phyloP scores from a whole-genome alignment of 1,284 basidiomycete species.

The Phylloboletellus chloephorus region DNA sequence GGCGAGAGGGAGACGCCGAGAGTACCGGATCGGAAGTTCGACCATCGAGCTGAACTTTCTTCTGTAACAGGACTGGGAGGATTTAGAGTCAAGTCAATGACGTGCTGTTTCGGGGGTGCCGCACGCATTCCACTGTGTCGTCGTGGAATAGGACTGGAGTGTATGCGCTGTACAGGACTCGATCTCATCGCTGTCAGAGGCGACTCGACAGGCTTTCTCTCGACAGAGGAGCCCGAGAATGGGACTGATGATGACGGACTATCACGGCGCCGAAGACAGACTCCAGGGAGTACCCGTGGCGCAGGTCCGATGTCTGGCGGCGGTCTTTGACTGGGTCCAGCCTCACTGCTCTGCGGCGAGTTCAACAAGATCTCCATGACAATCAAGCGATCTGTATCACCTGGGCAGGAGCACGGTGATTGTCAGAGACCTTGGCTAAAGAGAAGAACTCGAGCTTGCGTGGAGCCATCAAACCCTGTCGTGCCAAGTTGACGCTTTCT shows the following conservation, averaged over 20 bases:
- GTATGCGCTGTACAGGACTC: background rate
- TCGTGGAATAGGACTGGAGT: constrained; percentile 1
- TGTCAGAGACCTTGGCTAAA: background rate
- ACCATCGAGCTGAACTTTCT: constrained; percentile 16
- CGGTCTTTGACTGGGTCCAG: constrained; percentile 6
- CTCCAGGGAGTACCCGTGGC: background rate
- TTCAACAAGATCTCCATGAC: constrained; percentile 6
- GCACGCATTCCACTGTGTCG: background rate
- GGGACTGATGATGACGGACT: background rate
- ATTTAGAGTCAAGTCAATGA: constrained; percentile 13
- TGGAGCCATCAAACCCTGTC: background rate
- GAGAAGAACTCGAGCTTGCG: background rate
- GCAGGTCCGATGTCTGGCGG: background rate
- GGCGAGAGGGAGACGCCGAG: constrained; percentile 13
- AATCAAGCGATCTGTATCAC: constrained; percentile 6
- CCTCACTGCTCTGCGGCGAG: constrained; percentile 11
- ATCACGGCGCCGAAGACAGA: background rate
- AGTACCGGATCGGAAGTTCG: constrained; percentile 22
- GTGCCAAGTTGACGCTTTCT: background rate
- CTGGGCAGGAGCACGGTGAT: constrained; percentile 3
- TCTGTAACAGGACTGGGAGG: background rate
- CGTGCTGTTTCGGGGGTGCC: background rate
- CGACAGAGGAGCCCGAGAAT: background rate
- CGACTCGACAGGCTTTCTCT: background rate
- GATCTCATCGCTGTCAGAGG: background rate